Percentiles rank a stretch among this genome's conserved stretches.
Conservation (phyloP, 352 stramenopile species). For the Peronospora belbahrii region DNA sequence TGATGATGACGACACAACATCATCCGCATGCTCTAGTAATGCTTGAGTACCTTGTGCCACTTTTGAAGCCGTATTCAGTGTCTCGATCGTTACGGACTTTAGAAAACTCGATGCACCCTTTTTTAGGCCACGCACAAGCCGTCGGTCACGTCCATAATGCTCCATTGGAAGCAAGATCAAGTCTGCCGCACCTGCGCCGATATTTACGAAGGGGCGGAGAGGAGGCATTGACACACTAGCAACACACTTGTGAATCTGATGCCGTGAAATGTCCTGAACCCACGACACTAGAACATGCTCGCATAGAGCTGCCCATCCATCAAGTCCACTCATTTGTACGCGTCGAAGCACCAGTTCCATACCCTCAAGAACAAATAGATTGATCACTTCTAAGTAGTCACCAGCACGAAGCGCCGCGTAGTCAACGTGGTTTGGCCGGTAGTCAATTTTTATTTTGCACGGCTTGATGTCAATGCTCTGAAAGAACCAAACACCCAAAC, state of each 20-base stretch:
- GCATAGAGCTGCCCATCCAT: constrained; percentile 61
- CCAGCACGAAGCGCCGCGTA: constrained; percentile 72
- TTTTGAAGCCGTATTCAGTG: constrained; percentile 77
- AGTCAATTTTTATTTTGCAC: constrained; percentile 89
- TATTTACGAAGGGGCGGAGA: constrained; percentile 80
- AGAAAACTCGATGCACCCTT: constrained; percentile 84
- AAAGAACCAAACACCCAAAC: constrained; percentile 71
- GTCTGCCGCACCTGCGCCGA: constrained; percentile 75
- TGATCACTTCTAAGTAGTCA: constrained; percentile 87
- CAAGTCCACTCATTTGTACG: constrained; percentile 75
- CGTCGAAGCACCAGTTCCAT: constrained; percentile 84
- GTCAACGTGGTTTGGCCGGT: constrained; percentile 81
- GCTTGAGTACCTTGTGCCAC: constrained; percentile 77
- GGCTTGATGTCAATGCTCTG: constrained; percentile 82
- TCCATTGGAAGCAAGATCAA: constrained; percentile 82
- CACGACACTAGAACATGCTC: constrained; percentile 80
- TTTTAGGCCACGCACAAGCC: constrained; percentile 76
- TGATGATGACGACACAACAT: constrained; percentile 66
- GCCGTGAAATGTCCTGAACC: constrained; percentile 83
- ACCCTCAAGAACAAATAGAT: constrained; percentile 81
- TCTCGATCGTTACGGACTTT: constrained; percentile 85
- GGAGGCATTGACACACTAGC: constrained; percentile 83
- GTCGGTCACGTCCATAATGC: constrained; percentile 76
- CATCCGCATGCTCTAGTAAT: constrained; percentile 73
- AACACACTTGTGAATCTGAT: constrained; percentile 86